These are phyloP conservation scores for Megacollybia marginata DNA, from an alignment of 768 basidiomycete genomes.

Conservation along the genomic window DNA sequence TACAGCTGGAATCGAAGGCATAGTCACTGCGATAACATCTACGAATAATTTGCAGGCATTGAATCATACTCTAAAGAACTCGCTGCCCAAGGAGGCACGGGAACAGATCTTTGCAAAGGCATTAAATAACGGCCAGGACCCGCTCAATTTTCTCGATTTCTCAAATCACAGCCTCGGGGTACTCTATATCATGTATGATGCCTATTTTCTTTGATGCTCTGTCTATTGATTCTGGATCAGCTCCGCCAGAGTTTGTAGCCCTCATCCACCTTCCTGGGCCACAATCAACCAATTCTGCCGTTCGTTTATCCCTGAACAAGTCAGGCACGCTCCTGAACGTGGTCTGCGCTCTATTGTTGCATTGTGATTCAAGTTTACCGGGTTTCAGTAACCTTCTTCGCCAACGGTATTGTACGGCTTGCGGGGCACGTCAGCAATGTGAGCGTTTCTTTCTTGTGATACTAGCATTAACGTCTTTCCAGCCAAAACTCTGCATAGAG, in stretches of 20 bases:
- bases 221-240: slow-evolving; percentile 23
- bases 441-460: slow-evolving; percentile 14
- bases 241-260: slow-evolving; percentile 46
- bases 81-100: slow-evolving; percentile 48
- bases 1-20: slow-evolving; percentile 25
- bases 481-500: slow-evolving; percentile 39
- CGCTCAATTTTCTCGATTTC: slow-evolving; percentile 50
- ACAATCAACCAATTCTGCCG: slow-evolving; percentile 53
- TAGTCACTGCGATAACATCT: slow-evolving; percentile 39
- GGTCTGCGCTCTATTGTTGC: slow-evolving; percentile 25
- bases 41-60: slow-evolving; percentile 28
- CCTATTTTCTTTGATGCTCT: neutral
- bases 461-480: slow-evolving; percentile 1
- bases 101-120: slow-evolving; percentile 49
- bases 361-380: slow-evolving; percentile 3
- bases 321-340: slow-evolving; percentile 62
- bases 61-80: slow-evolving; percentile 36
- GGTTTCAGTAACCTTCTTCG: slow-evolving; percentile 53
- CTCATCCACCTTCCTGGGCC: slow-evolving; percentile 32
- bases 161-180: slow-evolving; percentile 54
- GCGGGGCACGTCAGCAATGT: slow-evolving; percentile 47
- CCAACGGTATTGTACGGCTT: slow-evolving; percentile 49
- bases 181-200: slow-evolving; percentile 65
- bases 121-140: slow-evolving; percentile 59
- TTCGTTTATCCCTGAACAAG: slow-evolving; percentile 54